phyloP scores from a whole-genome alignment of 225 moss, liverwort and hornwort species.

The Climacium dendroides region DNA sequence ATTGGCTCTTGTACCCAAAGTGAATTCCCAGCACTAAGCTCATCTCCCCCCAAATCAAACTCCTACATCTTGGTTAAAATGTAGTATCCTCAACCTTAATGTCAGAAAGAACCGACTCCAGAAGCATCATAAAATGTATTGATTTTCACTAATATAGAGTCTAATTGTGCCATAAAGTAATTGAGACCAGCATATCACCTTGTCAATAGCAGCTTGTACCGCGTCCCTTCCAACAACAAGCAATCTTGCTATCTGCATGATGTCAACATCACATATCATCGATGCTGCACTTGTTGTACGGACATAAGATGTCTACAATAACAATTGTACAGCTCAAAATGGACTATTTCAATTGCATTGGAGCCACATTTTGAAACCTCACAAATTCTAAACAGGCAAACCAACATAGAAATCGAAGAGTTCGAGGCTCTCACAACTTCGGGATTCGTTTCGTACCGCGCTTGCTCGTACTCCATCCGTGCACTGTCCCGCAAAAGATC shows the following conservation, averaged over 20 bases:
- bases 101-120: neutral
- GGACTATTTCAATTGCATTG: neutral
- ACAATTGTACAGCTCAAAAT: neutral
- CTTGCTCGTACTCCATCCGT: slow-evolving; percentile 67
- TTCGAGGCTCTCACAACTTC: slow-evolving; percentile 24
- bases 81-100: neutral
- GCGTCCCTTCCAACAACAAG: slow-evolving; percentile 78
- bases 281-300: neutral
- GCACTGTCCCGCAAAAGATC: slow-evolving; percentile 78
- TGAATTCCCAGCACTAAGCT: neutral
- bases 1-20: neutral
- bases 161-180: neutral
- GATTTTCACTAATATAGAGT: neutral
- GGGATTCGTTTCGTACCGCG: slow-evolving; percentile 65
- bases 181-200: slow-evolving; percentile 6
- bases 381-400: neutral
- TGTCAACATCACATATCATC: neutral
- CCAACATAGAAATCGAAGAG: neutral
- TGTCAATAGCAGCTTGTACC: slow-evolving; percentile 60
- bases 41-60: neutral
- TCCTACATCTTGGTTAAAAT: neutral
- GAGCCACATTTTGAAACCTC: neutral
- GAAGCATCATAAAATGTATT: neutral
- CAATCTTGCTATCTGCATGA: slow-evolving; percentile 50
- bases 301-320: neutral